Conservation (phyloP, 192 early-diverging fungal species). For the Glomus cerebriforme region DNA sequence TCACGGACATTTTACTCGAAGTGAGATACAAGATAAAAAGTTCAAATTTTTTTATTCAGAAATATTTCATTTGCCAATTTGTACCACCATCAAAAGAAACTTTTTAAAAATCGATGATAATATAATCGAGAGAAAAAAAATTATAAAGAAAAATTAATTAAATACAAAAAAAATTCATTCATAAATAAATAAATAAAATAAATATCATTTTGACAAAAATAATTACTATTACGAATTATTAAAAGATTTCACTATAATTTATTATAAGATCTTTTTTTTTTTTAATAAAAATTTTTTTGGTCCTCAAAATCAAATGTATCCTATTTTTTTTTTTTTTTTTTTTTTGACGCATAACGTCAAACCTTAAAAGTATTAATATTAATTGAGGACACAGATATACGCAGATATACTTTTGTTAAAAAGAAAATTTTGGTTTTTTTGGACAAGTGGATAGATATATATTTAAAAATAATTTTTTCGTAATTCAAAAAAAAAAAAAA, state of each 20-base stretch:
- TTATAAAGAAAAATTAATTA: not conserved
- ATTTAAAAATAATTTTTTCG: not conserved
- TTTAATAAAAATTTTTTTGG: not conserved
- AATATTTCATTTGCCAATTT: too few relatives aligned
- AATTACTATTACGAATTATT: not conserved
- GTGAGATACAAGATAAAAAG: too few relatives aligned
- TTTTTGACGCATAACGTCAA: not conserved
- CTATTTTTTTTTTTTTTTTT: not conserved
- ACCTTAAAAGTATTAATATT: too few relatives aligned
- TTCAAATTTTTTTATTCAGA: too few relatives aligned
- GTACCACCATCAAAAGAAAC: not conserved
- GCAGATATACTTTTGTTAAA: not conserved
- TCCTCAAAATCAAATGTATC: not conserved
- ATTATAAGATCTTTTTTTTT: not conserved
- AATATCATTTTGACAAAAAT: not conserved
- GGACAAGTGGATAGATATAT: not conserved
- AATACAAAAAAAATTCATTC: not conserved
- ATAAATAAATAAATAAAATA: not conserved
- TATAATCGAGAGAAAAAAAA: not conserved
- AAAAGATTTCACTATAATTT: not conserved
- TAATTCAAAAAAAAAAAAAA: not conserved
- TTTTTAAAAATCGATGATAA: not conserved
- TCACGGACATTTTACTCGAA: too few relatives aligned
- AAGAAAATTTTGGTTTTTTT: not conserved
- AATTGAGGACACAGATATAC: not conserved